Evolutionary conservation across 805 yeast species (phyloP).

Genomic region (Wickerhamomyces alni): DNA sequence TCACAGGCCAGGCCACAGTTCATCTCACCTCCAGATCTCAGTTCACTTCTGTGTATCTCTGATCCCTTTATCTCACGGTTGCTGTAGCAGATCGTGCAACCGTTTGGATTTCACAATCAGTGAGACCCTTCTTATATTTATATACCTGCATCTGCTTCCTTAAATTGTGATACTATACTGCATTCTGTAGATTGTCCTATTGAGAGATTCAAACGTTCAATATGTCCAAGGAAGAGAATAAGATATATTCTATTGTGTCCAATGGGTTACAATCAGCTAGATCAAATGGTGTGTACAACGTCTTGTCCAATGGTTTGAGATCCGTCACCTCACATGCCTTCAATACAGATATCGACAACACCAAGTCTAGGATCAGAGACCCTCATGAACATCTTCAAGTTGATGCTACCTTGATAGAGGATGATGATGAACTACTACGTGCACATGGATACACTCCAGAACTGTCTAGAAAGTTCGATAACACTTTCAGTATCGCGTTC

Average conservation of each 20-base stretch:
- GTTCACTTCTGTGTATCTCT: too few relatives aligned
- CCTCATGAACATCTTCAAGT: slow-evolving; percentile 15
- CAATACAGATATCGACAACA: slow-evolving; percentile 15
- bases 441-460: slow-evolving; percentile 73
- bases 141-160: too few relatives aligned
- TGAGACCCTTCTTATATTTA: too few relatives aligned
- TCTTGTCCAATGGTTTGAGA: slow-evolving; percentile 14
- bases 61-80: too few relatives aligned
- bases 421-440: slow-evolving; percentile 25
- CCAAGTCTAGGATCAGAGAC: slow-evolving; percentile 15
- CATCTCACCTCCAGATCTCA: too few relatives aligned
- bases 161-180: too few relatives aligned
- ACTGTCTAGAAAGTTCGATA: slow-evolving; percentile 54
- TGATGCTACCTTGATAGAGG: slow-evolving; percentile 20
- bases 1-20: too few relatives aligned
- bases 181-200: too few relatives aligned
- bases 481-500: slow-evolving; percentile 68
- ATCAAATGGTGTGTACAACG: slow-evolving; percentile 1
- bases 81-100: too few relatives aligned
- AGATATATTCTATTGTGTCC: neutral
- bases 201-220: neutral
- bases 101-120: too few relatives aligned
- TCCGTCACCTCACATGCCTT: slow-evolving; percentile 15
- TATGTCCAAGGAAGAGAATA: neutral
- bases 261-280: neutral